Evolutionary conservation across 2,329 filamentous ascomycete species (phyloP), one percentile per base, ranked within the genome.

Genomic region (Atkinsonella texensis): DNA sequence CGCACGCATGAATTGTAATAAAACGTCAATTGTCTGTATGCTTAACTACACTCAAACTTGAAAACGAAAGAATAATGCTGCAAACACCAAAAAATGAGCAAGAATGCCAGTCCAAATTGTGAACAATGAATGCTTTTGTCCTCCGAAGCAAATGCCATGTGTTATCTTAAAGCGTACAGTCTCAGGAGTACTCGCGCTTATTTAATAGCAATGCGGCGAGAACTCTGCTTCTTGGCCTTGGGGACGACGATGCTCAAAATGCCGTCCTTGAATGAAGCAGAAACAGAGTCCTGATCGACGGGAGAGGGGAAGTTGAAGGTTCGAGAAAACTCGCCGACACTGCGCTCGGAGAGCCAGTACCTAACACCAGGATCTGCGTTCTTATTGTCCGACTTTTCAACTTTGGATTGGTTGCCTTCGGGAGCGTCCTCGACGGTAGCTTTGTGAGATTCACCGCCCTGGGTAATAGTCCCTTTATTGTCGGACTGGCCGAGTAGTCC

Each of bases 271-370:
- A 86, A 74, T 47, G 66, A 71, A 33, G 83, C 83, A 40, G 67
- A 70, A 41, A 87, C 83, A 3, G 62, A 66, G 15, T 79, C 76
- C 57, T 77, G 74, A 60, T 84, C 76, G 52, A 87, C 74, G 10
- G 74, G 75, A 46, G 68, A 65, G 0, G 82, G 80, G 71, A 87
- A 85, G 62, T 68, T 77, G 68, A 86, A 85, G 44, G 73, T 76
- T 55, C 83, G 76, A 18, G 76, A 73, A 68, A 86, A 87, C 57
- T 80, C 74, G 61, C 82, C 82, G 51, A 81, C 68, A 50, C 72
- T 75, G 57, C 80, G 78, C 68, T 85, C 81, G 48, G 71, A 71
- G 53, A 80, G 69, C 85, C 84, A 89, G 74, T 80, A 88, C 66
- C 78, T 81, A 55, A 68, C 65, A 33, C 69, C 63, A 48, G 68